Conservation (phyloP, 1,284 basidiomycete genomes). For the Pisolithus thermaeus region DNA sequence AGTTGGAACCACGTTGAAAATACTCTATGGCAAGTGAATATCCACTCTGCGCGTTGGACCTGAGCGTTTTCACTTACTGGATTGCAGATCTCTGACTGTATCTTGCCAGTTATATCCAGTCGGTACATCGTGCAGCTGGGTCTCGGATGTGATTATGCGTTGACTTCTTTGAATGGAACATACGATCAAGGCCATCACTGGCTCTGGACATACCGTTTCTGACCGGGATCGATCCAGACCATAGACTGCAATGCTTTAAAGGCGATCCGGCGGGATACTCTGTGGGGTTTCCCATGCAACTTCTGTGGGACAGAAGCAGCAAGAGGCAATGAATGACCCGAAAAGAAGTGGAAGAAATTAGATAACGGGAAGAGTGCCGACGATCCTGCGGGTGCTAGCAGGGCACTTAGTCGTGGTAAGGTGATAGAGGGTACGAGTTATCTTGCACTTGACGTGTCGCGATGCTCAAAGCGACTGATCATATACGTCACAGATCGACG, state of each 20-base stretch:
- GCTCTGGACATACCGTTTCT: too few relatives aligned
- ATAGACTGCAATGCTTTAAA: too few relatives aligned
- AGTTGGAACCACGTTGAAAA: too few relatives aligned
- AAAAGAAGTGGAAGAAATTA: conserved; percentile 98
- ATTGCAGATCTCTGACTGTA: conserved; percentile 76
- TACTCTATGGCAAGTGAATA: too few relatives aligned
- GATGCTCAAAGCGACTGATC: conserved; percentile 1
- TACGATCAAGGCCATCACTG: too few relatives aligned
- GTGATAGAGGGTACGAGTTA: conserved; percentile 71
- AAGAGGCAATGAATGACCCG: conserved; percentile 92
- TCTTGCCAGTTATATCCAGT: conserved; percentile 97
- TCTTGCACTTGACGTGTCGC: conserved; percentile 11
- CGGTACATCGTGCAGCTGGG: conserved; percentile 50
- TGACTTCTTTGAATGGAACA: too few relatives aligned
- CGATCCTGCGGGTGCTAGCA: conserved; percentile 64
- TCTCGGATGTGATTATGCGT: neutral
- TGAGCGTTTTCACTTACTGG: neutral
- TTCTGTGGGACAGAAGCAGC: conserved; percentile 62
- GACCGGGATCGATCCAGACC: too few relatives aligned
- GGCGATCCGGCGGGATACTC: too few relatives aligned
- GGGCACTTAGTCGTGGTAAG: conserved; percentile 56
- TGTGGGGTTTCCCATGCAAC: conserved; percentile 26
- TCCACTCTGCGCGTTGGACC: too few relatives aligned
- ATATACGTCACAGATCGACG: conserved; percentile 65
- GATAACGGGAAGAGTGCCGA: conserved; percentile 72